Evolutionary conservation across 2,329 filamentous ascomycete genomes (phyloP).

Genomic region (Paramyrothecium roridum): DNA sequence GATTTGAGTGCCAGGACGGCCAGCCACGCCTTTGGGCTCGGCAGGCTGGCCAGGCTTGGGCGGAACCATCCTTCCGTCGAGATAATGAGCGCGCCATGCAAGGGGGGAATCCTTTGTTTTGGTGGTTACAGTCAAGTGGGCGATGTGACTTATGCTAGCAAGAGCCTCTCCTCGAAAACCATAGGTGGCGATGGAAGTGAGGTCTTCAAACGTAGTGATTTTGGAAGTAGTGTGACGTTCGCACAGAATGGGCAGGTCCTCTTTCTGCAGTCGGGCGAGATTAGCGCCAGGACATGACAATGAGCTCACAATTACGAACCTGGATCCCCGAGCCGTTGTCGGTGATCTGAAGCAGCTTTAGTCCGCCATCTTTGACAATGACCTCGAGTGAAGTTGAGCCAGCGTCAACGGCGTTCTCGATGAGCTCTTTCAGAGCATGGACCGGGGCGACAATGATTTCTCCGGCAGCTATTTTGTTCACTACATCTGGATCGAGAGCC

Average conservation of each 20-base stretch:
- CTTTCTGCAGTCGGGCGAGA: conserved; percentile 55
- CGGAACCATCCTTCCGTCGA: conserved; percentile 75
- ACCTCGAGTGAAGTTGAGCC: conserved; percentile 89
- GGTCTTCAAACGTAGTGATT: conserved; percentile 87
- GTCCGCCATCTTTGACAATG: conserved; percentile 87
- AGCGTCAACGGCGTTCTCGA: conserved; percentile 97
- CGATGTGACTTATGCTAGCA: conserved; percentile 97
- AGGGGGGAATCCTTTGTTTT: conserved; percentile 84
- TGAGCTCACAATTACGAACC: conserved; percentile 43
- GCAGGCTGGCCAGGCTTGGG: conserved; percentile 83
- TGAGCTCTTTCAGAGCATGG: conserved; percentile 91
- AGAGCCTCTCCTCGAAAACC: conserved; percentile 97
- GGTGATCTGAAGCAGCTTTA: conserved; percentile 94
- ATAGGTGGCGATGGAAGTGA: conserved; percentile 87
- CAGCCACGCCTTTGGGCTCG: conserved; percentile 84
- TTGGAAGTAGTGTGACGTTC: conserved; percentile 98
- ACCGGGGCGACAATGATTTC: conserved; percentile 98
- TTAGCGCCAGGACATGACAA: conserved; percentile 9
- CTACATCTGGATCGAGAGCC: conserved; percentile 86
- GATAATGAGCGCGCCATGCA: conserved; percentile 88
- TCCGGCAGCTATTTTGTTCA: conserved; percentile 97
- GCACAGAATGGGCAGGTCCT: conserved; percentile 87
- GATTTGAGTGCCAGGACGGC: conserved; percentile 88
- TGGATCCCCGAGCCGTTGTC: conserved; percentile 97
- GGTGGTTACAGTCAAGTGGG: conserved; percentile 91